phyloP scores from a whole-genome alignment of 2,329 filamentous ascomycete genomes.

The Rhinocladiella similis region DNA sequence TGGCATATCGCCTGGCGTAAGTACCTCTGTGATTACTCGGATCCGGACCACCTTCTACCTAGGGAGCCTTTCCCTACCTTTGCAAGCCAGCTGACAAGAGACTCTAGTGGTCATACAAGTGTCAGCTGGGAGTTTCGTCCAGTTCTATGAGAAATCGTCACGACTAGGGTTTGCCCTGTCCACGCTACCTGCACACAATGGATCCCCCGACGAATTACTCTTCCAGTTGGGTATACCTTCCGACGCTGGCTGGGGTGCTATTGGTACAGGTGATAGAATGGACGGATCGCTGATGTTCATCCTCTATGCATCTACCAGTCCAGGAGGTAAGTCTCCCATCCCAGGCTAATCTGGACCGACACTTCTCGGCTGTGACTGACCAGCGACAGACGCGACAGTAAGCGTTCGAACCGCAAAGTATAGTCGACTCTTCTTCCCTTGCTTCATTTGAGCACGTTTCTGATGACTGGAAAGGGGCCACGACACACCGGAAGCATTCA shows the following conservation, averaged over 20 bases:
- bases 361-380: too few relatives aligned
- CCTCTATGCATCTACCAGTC: conserved; percentile 8
- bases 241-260: conserved; percentile 8
- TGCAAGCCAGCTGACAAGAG: not conserved
- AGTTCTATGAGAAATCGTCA: not conserved
- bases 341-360: too few relatives aligned
- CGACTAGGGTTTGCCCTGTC: not conserved
- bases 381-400: conserved; percentile 2
- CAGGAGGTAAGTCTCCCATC: not conserved
- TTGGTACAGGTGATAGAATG: conserved; percentile 16
- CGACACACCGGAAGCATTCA: conserved; percentile 4
- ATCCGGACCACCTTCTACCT: too few relatives aligned
- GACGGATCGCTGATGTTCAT: conserved; percentile 18
- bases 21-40: too few relatives aligned
- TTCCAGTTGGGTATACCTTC: not conserved
- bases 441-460: not conserved
- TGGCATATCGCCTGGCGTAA: too few relatives aligned
- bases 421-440: not conserved
- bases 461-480: conserved; percentile 6
- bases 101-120: not conserved
- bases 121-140: not conserved
- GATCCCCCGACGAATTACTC: not conserved
- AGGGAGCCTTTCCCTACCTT: too few relatives aligned
- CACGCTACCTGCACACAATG: not conserved
- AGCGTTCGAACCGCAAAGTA: conserved; percentile 12